These are phyloP conservation scores for Fusarium begoniae DNA, from an alignment of 2,329 filamentous ascomycete species.

Conservation along the genomic window DNA sequence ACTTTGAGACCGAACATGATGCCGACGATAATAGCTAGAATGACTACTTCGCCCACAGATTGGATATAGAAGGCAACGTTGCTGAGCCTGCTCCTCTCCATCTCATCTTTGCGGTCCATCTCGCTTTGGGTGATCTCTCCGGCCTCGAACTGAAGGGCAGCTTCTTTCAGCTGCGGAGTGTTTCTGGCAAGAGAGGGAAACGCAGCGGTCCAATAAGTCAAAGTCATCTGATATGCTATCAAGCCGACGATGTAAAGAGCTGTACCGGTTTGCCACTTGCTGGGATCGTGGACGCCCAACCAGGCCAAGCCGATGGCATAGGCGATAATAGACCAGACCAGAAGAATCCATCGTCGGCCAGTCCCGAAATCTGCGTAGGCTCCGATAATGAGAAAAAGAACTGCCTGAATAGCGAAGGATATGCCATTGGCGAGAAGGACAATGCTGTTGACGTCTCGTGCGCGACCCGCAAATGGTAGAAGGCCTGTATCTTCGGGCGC, in stretches of 20 bases:
- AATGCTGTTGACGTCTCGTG: slow-evolving; percentile 71
- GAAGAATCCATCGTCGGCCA: slow-evolving; percentile 70
- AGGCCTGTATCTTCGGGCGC: slow-evolving; percentile 61
- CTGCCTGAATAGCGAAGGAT: slow-evolving; percentile 72
- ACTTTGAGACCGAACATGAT: slow-evolving; percentile 70
- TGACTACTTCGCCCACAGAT: slow-evolving; percentile 68
- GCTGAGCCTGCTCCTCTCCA: slow-evolving; percentile 70
- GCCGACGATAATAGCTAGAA: slow-evolving; percentile 71
- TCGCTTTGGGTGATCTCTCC: slow-evolving; percentile 65
- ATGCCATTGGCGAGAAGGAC: slow-evolving; percentile 73
- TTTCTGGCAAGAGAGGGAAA: slow-evolving; percentile 53
- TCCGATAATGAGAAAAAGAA: slow-evolving; percentile 62
- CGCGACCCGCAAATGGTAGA: slow-evolving; percentile 63
- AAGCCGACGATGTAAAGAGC: slow-evolving; percentile 73
- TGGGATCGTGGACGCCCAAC: slow-evolving; percentile 69
- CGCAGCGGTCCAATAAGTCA: slow-evolving; percentile 76
- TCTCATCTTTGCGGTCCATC: slow-evolving; percentile 68
- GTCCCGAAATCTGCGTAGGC: slow-evolving; percentile 71
- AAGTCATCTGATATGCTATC: slow-evolving; percentile 72
- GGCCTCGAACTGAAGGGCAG: slow-evolving; percentile 43
- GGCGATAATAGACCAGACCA: slow-evolving; percentile 67
- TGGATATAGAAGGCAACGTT: slow-evolving; percentile 73
- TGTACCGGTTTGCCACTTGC: slow-evolving; percentile 67
- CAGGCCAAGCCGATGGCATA: slow-evolving; percentile 73
- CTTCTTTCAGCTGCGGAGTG: slow-evolving; percentile 46